Conservation (phyloP, 1,284 basidiomycete genomes). For the Papiliotrema laurentii region DNA sequence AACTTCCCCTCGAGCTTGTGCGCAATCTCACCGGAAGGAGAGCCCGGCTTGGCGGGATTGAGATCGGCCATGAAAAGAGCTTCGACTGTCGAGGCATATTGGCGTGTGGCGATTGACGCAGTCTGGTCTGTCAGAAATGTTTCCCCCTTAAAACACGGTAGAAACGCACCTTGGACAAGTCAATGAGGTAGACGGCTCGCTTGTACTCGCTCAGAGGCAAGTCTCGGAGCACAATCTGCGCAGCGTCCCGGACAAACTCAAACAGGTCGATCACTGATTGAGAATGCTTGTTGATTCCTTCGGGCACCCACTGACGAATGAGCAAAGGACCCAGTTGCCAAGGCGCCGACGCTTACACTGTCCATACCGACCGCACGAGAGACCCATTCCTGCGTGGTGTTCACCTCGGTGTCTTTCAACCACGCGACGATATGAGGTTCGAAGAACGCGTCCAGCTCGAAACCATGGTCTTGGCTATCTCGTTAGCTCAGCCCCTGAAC, state of each 20-base stretch:
- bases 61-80: constrained; percentile 42
- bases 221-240: constrained; percentile 35
- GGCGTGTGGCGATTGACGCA: constrained; percentile 31
- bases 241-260: constrained; percentile 41
- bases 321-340: background rate
- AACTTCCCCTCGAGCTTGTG: constrained; percentile 25
- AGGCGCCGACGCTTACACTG: constrained; percentile 20
- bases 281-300: constrained; percentile 38
- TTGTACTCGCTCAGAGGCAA: constrained; percentile 44
- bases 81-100: constrained; percentile 43
- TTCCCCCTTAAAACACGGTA: background rate
- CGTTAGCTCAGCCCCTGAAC: background rate
- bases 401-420: constrained; percentile 42
- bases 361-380: constrained; percentile 45
- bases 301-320: constrained; percentile 39
- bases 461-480: constrained; percentile 29
- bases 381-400: constrained; percentile 46
- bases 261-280: constrained; percentile 48
- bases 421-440: constrained; percentile 47
- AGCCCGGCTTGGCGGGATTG: constrained; percentile 24
- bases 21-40: constrained; percentile 19
- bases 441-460: constrained; percentile 46
- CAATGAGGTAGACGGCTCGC: constrained; percentile 46
- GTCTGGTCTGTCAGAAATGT: constrained; percentile 21
- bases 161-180: constrained; percentile 39